Conservation (phyloP, 2,329 filamentous ascomycete species). For the Dichotomopilus funicola region DNA sequence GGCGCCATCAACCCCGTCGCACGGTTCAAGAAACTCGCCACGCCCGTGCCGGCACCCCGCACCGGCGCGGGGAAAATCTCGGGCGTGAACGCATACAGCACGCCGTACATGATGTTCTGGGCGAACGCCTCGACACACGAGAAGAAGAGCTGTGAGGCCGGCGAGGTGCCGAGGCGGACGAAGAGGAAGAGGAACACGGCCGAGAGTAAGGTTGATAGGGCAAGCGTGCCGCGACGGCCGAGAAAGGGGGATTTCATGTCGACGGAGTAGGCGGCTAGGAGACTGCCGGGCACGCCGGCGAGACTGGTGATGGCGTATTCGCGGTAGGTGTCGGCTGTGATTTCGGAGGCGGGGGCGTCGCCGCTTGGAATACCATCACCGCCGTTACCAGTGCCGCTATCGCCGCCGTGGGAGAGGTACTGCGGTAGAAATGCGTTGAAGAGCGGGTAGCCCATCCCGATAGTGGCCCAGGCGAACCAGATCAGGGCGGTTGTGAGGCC, state of each 20-base stretch:
- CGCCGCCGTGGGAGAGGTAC: conserved; percentile 57
- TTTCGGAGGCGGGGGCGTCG: conserved; percentile 25
- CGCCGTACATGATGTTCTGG: conserved; percentile 72
- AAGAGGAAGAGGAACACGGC: conserved; percentile 65
- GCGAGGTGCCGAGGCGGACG: conserved; percentile 50
- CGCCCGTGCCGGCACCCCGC: conserved; percentile 64
- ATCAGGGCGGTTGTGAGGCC: conserved; percentile 49
- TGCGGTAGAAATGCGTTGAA: conserved; percentile 90
- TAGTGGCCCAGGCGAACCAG: conserved; percentile 76
- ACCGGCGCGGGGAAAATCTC: conserved; percentile 70
- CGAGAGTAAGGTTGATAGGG: conserved; percentile 58
- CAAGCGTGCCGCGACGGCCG: conserved; percentile 67
- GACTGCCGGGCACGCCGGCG: conserved; percentile 68
- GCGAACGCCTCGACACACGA: conserved; percentile 64
- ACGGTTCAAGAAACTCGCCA: conserved; percentile 65
- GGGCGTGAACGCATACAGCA: conserved; percentile 70
- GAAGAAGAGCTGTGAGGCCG: conserved; percentile 55
- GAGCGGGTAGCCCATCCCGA: conserved; percentile 80
- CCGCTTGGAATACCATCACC: conserved; percentile 9
- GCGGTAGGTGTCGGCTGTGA: conserved; percentile 56
- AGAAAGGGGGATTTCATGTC: conserved; percentile 55
- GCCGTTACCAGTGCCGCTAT: conserved; percentile 29
- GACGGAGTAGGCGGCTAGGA: conserved; percentile 68
- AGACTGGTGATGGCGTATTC: conserved; percentile 78
- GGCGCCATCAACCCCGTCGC: conserved; percentile 62